Percentiles rank a stretch among this genome's conserved stretches.
phyloP scores from a whole-genome alignment of 2,329 filamentous ascomycete genomes.

The Fusarium sarcochroum region DNA sequence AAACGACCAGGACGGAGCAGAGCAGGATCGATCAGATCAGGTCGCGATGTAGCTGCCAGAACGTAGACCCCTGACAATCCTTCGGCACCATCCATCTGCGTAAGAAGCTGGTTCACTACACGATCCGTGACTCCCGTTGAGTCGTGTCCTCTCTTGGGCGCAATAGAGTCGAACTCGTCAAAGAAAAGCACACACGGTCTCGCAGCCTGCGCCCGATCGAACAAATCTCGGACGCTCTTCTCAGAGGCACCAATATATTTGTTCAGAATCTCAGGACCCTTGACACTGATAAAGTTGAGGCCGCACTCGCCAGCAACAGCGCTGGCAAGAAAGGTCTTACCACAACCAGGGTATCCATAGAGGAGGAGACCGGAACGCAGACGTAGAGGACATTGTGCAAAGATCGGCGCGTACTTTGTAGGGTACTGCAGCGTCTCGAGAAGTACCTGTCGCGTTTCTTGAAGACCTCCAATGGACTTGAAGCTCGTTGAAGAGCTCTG shows the following conservation, averaged over 20 bases:
- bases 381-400: constrained; percentile 94
- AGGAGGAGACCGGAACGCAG: constrained; percentile 92
- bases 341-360: constrained; percentile 96
- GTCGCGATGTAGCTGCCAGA: constrained; percentile 91
- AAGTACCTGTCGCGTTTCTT: constrained; percentile 88
- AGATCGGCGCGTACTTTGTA: constrained; percentile 97
- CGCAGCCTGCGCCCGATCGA: constrained; percentile 91
- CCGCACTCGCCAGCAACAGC: constrained; percentile 98
- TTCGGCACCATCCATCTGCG: constrained; percentile 99
- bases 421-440: constrained; percentile 97
- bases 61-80: constrained; percentile 96
- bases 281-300: constrained; percentile 98
- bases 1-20: constrained; percentile 90
- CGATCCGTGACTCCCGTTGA: constrained; percentile 98
- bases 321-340: constrained; percentile 94
- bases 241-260: constrained; percentile 99
- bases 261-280: constrained; percentile 97
- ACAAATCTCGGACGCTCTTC: constrained; percentile 94
- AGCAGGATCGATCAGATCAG: constrained; percentile 95
- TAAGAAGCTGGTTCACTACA: constrained; percentile 97
- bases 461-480: constrained; percentile 89
- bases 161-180: constrained; percentile 98
- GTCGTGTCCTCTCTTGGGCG: constrained; percentile 96
- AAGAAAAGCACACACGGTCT: constrained; percentile 97
- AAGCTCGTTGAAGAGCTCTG: constrained; percentile 95